phyloP scores from a whole-genome alignment of 805 yeast species.

The Saccharomyces kudriavzevii region DNA sequence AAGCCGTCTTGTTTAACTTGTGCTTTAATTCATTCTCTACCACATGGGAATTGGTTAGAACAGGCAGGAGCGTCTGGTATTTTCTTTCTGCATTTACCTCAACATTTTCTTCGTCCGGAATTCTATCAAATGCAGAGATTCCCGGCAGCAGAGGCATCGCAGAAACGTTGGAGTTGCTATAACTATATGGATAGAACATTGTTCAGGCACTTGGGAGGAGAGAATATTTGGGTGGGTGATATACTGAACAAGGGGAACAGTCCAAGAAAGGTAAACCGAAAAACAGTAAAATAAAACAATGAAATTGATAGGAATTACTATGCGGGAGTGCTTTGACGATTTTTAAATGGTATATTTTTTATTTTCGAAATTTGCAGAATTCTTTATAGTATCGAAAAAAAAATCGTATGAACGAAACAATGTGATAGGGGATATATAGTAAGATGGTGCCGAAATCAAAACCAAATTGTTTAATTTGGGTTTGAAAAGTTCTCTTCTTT shows the following conservation, averaged over 20 bases:
- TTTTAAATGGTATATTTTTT: neutral
- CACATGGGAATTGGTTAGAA: conserved; percentile 6
- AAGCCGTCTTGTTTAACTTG: conserved; percentile 11
- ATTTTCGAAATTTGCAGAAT: neutral
- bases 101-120: neutral
- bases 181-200: neutral
- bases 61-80: conserved; percentile 16
- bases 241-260: neutral
- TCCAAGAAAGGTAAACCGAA: neutral
- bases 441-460: too few relatives aligned
- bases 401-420: neutral
- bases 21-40: conserved; percentile 18
- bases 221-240: neutral
- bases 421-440: neutral
- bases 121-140: neutral
- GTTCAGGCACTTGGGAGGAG: neutral
- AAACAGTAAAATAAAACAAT: neutral
- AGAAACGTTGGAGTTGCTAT: neutral
- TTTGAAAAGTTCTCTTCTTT: neutral
- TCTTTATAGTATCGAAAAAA: neutral
- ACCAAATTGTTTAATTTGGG: neutral
- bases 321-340: neutral
- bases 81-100: conserved; percentile 5
- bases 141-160: neutral
- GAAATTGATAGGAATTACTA: neutral